Evolutionary conservation across 805 yeast genomes (phyloP), one percentile per base, ranked within the genome.

Genomic region (Barnettozyma siamensis): DNA sequence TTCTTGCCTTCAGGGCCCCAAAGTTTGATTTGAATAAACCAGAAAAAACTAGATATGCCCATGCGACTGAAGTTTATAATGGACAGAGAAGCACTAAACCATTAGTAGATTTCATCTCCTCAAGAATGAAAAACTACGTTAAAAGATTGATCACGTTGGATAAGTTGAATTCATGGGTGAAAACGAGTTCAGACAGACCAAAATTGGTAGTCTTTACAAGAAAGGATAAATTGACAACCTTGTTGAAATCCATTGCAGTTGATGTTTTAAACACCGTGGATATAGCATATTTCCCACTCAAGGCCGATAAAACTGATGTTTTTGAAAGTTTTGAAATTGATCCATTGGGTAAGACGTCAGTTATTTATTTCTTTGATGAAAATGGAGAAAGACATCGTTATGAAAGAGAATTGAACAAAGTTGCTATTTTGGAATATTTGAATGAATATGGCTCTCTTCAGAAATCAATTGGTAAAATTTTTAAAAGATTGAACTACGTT

Each of bases 1-100:
- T 93, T 24, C 63, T 80, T 65, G 81, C 83, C 4, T 89, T 83
- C 64, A 73, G 91, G 53, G 95, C 97, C 2, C 88, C 93, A 17
- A 86, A 85, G 55, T 65, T 65, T 23, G 57, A 63, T 33, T 31
- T 61, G 5, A 51, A 53, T 11, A 46, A 53, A 20, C 47, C 48
- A 13, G 35, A 27, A 3, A 41, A 48, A 15, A 35, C 45, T 11
- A 48, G 46, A n/a, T 55, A 56, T 42, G 58, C 54, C 9, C 83
- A 76, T 59, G 75, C 75, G 0, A 64, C 69, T 3, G 91, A 81
- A 50, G 53, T 63, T 0, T 83, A 80, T 57, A 65, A 64, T 37
- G 89, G 89, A 4, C 80, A 75, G 50, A 69, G 95, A 50, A 67
- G 69, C 13, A 62, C 73, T 13, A 71, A 73, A 31, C 67, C 78